Evolutionary conservation across 106 monocot genomes (phyloP).

Genomic region (Acorus calamus): DNA sequence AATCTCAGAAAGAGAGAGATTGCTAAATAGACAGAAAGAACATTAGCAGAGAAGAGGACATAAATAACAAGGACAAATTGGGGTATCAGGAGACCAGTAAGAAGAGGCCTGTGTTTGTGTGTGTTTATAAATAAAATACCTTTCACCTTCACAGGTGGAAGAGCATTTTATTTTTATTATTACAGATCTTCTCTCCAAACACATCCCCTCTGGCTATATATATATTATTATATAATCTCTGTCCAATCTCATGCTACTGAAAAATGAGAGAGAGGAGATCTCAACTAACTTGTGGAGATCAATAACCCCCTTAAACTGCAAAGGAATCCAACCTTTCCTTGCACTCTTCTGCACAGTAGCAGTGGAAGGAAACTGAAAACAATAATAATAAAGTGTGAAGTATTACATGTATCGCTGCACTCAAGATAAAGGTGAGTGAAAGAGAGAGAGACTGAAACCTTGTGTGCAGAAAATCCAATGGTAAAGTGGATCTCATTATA

Average conservation of each 20-base stretch:
- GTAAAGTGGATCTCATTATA: background rate
- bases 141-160: too few relatives aligned
- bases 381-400: constrained; percentile 6
- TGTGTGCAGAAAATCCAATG: too few relatives aligned
- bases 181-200: background rate
- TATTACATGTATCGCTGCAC: constrained; percentile 12
- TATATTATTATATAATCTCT: background rate
- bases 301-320: constrained; percentile 33
- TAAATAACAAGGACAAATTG: too few relatives aligned
- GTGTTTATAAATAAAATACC: too few relatives aligned
- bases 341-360: constrained; percentile 29
- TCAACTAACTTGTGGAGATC: constrained; percentile 15
- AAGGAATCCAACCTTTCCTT: constrained; percentile 43
- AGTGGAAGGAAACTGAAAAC: constrained; percentile 23
- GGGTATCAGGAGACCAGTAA: too few relatives aligned
- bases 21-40: too few relatives aligned
- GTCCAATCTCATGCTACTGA: background rate
- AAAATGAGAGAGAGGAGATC: background rate
- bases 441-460: background rate
- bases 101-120: too few relatives aligned
- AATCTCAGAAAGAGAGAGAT: too few relatives aligned
- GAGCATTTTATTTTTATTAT: too few relatives aligned
- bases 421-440: constrained; percentile 14
- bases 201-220: background rate
- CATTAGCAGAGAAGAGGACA: too few relatives aligned